A percentile compares a stretch with the other conserved stretches of the same genome.
phyloP scores from a whole-genome alignment of 345 rosid species.

The Brassica cretica region DNA sequence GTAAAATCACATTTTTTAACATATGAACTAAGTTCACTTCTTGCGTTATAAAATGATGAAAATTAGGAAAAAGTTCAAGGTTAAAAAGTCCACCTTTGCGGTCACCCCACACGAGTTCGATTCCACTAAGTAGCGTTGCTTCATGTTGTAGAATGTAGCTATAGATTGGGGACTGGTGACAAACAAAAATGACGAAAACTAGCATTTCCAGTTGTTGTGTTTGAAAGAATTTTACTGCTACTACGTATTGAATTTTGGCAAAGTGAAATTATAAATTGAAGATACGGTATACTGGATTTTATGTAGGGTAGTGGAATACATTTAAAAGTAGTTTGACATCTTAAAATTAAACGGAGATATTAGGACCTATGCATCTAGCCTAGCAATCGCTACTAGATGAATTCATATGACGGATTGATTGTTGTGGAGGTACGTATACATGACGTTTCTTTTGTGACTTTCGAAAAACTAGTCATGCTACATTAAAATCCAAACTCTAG shows the following conservation, averaged over 20 bases:
- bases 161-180: too few relatives aligned
- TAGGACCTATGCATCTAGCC: neutral
- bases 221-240: neutral
- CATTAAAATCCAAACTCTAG: neutral
- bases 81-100: too few relatives aligned
- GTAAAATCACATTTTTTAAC: too few relatives aligned
- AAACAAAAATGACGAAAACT: neutral
- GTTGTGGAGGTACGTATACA: neutral
- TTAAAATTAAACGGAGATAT: neutral
- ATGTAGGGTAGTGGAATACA: neutral
- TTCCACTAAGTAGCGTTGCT: too few relatives aligned
- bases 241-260: neutral
- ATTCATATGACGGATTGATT: neutral
- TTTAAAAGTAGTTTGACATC: neutral
- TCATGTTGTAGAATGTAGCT: too few relatives aligned
- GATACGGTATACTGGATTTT: too few relatives aligned
- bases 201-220: neutral
- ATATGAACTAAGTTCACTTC: neutral
- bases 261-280: too few relatives aligned
- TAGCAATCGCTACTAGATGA: too few relatives aligned
- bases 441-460: constrained; percentile 3
- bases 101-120: too few relatives aligned
- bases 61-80: too few relatives aligned
- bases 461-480: neutral
- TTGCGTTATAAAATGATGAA: neutral